These are phyloP conservation scores for Geotrichum armillariae DNA, from an alignment of 1,139 yeast genomes.

Conservation along the genomic window DNA sequence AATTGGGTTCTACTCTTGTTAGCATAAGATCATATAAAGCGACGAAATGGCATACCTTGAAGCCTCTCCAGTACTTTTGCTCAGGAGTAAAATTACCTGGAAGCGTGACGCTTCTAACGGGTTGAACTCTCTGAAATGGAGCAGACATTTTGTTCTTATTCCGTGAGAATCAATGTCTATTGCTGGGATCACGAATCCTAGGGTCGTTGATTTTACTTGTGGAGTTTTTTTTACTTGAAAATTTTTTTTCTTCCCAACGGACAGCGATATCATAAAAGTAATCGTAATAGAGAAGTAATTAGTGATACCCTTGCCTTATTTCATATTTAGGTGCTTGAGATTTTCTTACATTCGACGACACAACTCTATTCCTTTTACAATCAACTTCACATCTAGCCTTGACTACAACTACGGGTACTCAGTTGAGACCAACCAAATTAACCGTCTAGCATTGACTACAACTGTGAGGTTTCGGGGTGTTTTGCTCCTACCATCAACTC, in stretches of 20 bases:
- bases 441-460: too few species aligned
- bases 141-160: slow-evolving; percentile 65
- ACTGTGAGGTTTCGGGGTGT: too few species aligned
- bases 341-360: too few species aligned
- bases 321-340: too few species aligned
- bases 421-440: too few species aligned
- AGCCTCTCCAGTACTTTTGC: slow-evolving; percentile 91
- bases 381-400: too few species aligned
- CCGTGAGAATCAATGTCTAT: neutral
- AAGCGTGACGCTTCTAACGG: slow-evolving; percentile 69
- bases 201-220: neutral
- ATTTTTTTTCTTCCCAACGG: slow-evolving; percentile 13
- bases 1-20: slow-evolving; percentile 56
- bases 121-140: slow-evolving; percentile 63
- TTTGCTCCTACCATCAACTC: too few species aligned
- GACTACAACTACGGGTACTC: too few species aligned
- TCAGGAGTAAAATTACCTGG: slow-evolving; percentile 92
- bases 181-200: slow-evolving; percentile 2
- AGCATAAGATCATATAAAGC: neutral
- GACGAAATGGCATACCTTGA: slow-evolving; percentile 37
- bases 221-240: neutral
- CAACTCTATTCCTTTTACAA: too few species aligned
- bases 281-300: neutral
- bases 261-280: slow-evolving; percentile 7
- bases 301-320: slow-evolving; percentile 3